A percentile compares a stretch with the other conserved stretches of the same genome.
Evolutionary conservation across 2,329 filamentous ascomycete genomes (phyloP).

Genomic region (Curvularia eragrostidis): DNA sequence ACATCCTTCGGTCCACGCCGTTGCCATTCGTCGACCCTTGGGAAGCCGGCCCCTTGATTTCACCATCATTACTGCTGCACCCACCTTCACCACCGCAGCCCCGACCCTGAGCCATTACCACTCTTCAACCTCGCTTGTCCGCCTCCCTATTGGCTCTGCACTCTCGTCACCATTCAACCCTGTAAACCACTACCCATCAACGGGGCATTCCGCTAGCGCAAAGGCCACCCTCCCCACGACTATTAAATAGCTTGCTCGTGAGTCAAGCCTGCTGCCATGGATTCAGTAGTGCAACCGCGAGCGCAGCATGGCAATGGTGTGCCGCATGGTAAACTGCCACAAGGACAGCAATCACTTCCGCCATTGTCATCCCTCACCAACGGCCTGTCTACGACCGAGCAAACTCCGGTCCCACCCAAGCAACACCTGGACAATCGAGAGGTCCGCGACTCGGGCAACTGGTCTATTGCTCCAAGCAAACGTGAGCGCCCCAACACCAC

Average conservation of each 20-base stretch:
- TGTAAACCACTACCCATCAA: conserved; percentile 14
- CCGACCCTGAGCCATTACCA: conserved; percentile 5
- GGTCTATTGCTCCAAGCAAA: conserved; percentile 66
- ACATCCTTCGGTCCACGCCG: conserved; percentile 23
- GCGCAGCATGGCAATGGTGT: conserved; percentile 19
- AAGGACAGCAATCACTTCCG: conserved; percentile 45
- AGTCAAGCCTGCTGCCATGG: conserved; percentile 31
- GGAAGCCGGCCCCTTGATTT: conserved; percentile 6
- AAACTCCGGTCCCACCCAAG: conserved; percentile 41
- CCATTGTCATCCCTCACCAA: conserved; percentile 50
- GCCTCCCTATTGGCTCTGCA: conserved; percentile 16
- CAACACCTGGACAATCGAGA: conserved; percentile 54
- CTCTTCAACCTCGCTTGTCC: background rate
- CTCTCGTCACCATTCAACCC: conserved; percentile 26
- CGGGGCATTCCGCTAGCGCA: conserved; percentile 13
- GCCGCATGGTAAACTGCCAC: conserved; percentile 34
- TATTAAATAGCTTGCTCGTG: conserved; percentile 5
- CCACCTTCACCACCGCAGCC: conserved; percentile 4
- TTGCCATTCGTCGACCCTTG: conserved; percentile 22
- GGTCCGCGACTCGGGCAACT: conserved; percentile 65
- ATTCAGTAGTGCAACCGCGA: conserved; percentile 39
- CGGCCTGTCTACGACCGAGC: conserved; percentile 41
- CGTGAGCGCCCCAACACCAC: conserved; percentile 50
- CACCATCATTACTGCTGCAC: conserved; percentile 14
- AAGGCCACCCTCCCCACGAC: background rate